Conservation (phyloP, 148 eudicot species). For the Arbutus unedo region DNA sequence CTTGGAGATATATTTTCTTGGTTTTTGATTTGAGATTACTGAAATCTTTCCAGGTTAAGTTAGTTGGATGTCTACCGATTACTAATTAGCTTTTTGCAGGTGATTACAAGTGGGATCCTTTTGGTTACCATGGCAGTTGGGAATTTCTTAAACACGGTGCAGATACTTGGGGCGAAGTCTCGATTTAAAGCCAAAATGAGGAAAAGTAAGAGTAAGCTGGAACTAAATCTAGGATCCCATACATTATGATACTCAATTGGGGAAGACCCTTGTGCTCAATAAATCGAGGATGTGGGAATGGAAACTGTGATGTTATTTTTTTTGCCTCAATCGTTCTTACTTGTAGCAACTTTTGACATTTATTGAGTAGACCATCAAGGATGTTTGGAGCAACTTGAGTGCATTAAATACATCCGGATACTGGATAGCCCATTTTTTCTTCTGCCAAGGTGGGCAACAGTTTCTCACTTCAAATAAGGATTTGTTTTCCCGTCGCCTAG, state of each 20-base stretch:
- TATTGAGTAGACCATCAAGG: background rate
- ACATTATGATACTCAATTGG: conserved; percentile 12
- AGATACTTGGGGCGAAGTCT: conserved; percentile 38
- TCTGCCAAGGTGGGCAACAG: no score
- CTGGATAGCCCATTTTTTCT: no score
- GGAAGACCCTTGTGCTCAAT: background rate
- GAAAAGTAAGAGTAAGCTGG: conserved; percentile 36
- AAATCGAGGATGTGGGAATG: background rate
- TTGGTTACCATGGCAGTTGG: conserved; percentile 56
- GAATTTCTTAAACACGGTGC: conserved; percentile 44
- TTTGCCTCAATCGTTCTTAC: background rate
- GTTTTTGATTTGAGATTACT: background rate
- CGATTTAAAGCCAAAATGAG: conserved; percentile 48
- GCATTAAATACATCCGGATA: background rate
- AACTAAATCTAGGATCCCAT: conserved; percentile 18
- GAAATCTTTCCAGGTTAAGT: background rate
- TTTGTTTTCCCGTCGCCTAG: no score
- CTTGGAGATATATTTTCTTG: background rate
- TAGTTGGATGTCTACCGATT: background rate
- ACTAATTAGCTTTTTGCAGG: conserved; percentile 29
- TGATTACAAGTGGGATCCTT: conserved; percentile 50
- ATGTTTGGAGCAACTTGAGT: background rate
- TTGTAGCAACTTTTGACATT: background rate
- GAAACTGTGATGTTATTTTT: background rate
- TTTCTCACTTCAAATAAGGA: no score